Base-by-base conservation (phyloP, 768 basidiomycete species). In the Cystofilobasidium ferigula region DNA sequence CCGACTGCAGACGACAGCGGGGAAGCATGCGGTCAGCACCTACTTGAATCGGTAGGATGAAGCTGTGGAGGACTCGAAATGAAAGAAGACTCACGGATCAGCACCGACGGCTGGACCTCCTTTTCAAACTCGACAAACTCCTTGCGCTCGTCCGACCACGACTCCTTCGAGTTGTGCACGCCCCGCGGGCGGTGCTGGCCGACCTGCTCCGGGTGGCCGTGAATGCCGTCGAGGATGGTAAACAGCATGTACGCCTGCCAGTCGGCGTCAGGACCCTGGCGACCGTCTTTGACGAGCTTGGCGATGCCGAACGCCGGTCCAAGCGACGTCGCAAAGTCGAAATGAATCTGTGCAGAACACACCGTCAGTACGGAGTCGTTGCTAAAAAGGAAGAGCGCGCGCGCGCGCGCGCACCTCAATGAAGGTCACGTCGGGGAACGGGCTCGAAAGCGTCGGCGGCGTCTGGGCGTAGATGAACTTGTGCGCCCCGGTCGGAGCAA, bases 161-260 rank as follows among this genome's bases (percentile, higher is more conserved):
- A 74, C 36, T 83, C 78, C 34, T 77, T 74, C 35, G 77, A 77
- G 8, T 81, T 82, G 71, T 84, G 82, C 68, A 81, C 78, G 0
- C 81, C 77, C 22, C 76, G 67, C 0, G 63, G 70, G 38, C 85
- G 78, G 26, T 80, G 72, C 1, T 78, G 63, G 0, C 84, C 84
- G 47, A 74, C 67, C 62, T 79, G 78, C 71, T 84, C 83, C 0
- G 82, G 81, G 71, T 78, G 75, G 1, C 74, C 80, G 56, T 82
- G 81, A 71, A 87, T 75, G 20, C 78, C 79, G 42, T 82, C 81
- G 10, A 88, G 78, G 48, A 81, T 79, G 1, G 86, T 86, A 70
- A 82, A 82, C 14, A 86, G 68, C 18, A 79, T 78, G 72, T 83
- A 81, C 0, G 84, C 84, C 71, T 80, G 83, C 86, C 86, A 87